Evolutionary conservation across 2,329 filamentous ascomycete species (phyloP).

Genomic region (Pseudogymnoascus sp.): DNA sequence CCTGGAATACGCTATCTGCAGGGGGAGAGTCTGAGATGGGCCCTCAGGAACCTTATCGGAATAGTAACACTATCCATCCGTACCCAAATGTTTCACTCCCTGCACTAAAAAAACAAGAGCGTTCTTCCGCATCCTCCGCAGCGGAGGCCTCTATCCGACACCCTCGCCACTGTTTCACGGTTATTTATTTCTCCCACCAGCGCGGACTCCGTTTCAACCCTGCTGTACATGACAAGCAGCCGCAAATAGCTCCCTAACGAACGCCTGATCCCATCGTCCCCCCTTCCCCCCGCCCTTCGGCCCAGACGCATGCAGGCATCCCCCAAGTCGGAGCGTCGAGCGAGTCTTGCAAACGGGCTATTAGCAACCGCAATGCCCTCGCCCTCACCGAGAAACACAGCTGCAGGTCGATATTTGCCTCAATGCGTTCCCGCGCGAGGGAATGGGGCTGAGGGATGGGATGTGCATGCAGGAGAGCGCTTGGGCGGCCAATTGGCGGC

Average conservation of each 20-base stretch:
- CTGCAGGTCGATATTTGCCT: background rate
- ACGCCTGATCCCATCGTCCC: background rate
- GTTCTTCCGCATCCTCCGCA: background rate
- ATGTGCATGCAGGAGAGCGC: background rate
- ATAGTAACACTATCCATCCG: background rate
- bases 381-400: background rate
- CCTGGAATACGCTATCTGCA: background rate
- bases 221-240: background rate
- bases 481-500: background rate
- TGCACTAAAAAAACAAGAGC: background rate
- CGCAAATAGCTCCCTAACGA: background rate
- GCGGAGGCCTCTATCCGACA: background rate
- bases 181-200: background rate
- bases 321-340: background rate
- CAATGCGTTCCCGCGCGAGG: background rate
- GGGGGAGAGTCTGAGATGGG: background rate
- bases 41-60: background rate
- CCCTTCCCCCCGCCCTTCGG: background rate
- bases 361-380: background rate
- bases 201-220: background rate
- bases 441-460: background rate
- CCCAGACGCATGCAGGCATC: background rate
- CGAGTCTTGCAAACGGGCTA: background rate
- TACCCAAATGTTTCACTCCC: background rate
- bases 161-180: background rate